Percentiles rank a stretch among this genome's conserved stretches.
phyloP scores from a whole-genome alignment of 148 eudicot species.

The Drosera capensis region DNA sequence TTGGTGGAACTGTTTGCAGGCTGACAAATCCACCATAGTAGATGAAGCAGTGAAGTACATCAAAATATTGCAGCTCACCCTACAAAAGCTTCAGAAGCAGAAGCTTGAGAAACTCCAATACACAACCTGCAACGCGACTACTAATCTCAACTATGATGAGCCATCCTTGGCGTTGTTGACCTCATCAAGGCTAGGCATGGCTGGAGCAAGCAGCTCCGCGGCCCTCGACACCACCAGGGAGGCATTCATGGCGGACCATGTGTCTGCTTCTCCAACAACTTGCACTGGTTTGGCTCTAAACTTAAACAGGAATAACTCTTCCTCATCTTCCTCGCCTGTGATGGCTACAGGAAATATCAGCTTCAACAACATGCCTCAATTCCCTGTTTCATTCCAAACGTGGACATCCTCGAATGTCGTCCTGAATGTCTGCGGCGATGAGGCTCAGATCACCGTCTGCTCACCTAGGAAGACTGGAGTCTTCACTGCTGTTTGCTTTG shows the following conservation, averaged over 20 bases:
- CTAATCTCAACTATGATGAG: conserved; percentile 2
- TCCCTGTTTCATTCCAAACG: conserved; percentile 30
- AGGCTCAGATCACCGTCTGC: conserved; percentile 43
- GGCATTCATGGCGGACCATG: conserved; percentile 58
- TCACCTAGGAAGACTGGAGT: conserved; percentile 30
- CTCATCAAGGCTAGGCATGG: conserved; percentile 8
- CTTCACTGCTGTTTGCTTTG: conserved; percentile 24
- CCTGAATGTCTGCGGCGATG: conserved; percentile 41
- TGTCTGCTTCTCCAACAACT: conserved; percentile 8
- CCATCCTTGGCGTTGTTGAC: not conserved
- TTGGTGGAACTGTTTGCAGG: conserved; percentile 15
- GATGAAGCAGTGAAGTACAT: conserved; percentile 63
- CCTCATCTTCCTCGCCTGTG: not conserved
- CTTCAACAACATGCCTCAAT: conserved; percentile 7
- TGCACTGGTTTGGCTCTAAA: too few species aligned
- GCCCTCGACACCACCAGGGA: conserved; percentile 21
- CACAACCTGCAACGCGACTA: conserved; percentile 6
- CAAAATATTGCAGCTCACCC: conserved; percentile 27
- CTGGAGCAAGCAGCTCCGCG: too few species aligned
- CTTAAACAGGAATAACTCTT: conserved; percentile 3
- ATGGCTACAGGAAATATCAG: not conserved
- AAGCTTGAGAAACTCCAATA: conserved; percentile 38
- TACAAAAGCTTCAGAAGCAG: conserved; percentile 37
- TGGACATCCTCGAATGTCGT: conserved; percentile 56
- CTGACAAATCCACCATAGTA: conserved; percentile 58